These are phyloP conservation scores for Grosmannia huntii DNA, from an alignment of 2,329 filamentous ascomycete species.

Conservation along the genomic window DNA sequence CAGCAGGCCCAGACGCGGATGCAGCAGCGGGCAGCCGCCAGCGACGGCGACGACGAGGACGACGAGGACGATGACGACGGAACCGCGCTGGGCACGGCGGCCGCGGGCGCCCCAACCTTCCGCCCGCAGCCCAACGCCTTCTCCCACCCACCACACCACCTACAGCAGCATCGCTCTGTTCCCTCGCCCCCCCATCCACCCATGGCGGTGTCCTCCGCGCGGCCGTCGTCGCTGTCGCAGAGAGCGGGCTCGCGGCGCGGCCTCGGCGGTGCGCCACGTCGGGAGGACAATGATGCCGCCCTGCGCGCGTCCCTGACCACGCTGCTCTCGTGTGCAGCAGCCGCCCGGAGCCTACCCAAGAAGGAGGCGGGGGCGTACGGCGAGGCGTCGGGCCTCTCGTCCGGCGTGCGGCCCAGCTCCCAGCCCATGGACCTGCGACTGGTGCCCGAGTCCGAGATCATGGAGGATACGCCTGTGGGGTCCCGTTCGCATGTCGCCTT, in stretches of 20 bases:
- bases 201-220: slow-evolving; percentile 25
- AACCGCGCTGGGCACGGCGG: slow-evolving; percentile 58
- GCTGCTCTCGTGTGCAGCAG: slow-evolving; percentile 84
- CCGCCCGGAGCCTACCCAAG: slow-evolving; percentile 71
- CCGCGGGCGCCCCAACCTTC: slow-evolving; percentile 45
- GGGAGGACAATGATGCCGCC: slow-evolving; percentile 85
- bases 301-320: slow-evolving; percentile 89
- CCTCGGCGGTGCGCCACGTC: slow-evolving; percentile 35
- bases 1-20: slow-evolving; percentile 2
- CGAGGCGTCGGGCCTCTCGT: slow-evolving; percentile 21
- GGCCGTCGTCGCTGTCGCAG: slow-evolving; percentile 32
- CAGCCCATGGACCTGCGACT: slow-evolving; percentile 47
- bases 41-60: slow-evolving; percentile 22
- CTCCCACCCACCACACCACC: slow-evolving; percentile 58
- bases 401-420: slow-evolving; percentile 30
- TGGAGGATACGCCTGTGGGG: slow-evolving; percentile 19
- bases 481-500: slow-evolving; percentile 8
- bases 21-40: slow-evolving; percentile 21
- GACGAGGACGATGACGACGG: slow-evolving; percentile 55
- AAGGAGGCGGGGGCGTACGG: slow-evolving; percentile 27
- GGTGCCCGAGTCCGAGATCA: slow-evolving; percentile 48
- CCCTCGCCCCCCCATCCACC: slow-evolving; percentile 35
- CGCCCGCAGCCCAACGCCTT: slow-evolving; percentile 88
- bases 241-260: slow-evolving; percentile 30
- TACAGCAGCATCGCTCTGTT: slow-evolving; percentile 36